phyloP scores from a whole-genome alignment of 176 grass and related monocot genomes.

The Lolium rigidum region DNA sequence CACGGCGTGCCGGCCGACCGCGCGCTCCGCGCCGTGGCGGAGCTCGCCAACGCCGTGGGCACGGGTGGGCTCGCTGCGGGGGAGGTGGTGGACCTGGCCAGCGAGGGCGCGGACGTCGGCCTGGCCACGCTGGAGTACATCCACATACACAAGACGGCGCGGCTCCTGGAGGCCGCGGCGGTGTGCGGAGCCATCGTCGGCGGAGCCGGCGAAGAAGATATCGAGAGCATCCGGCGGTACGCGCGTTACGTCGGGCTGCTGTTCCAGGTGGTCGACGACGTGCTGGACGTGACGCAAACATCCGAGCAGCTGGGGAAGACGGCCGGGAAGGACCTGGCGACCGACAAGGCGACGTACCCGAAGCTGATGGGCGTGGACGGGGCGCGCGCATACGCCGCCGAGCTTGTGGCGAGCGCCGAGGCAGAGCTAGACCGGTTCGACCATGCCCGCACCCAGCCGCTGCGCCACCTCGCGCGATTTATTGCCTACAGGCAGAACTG shows the following conservation, averaged over 20 bases:
- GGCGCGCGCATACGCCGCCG: background rate
- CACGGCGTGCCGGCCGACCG: constrained; percentile 17
- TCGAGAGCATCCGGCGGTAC: background rate
- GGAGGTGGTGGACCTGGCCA: constrained; percentile 3
- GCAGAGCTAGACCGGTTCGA: background rate
- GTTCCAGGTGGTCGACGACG: constrained; percentile 20
- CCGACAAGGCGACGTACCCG: no score
- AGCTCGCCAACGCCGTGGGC: background rate
- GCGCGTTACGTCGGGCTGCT: background rate
- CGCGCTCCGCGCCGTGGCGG: background rate
- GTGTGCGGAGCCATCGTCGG: background rate
- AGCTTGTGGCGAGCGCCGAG: no score
- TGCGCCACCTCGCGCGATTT: constrained; percentile 13
- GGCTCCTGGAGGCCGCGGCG: background rate
- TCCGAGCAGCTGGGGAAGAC: constrained; percentile 17
- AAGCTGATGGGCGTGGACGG: no score
- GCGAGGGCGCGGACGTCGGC: constrained; percentile 5
- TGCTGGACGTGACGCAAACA: constrained; percentile 24
- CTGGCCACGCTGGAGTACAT: constrained; percentile 24
- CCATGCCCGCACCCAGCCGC: background rate
- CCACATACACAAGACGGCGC: constrained; percentile 25
- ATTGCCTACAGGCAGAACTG: constrained; percentile 8
- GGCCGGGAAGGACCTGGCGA: no score
- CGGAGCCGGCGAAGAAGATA: background rate
- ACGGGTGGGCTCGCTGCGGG: background rate